phyloP scores from a whole-genome alignment of 2,329 filamentous ascomycete species.

The Penicillium nordicum region DNA sequence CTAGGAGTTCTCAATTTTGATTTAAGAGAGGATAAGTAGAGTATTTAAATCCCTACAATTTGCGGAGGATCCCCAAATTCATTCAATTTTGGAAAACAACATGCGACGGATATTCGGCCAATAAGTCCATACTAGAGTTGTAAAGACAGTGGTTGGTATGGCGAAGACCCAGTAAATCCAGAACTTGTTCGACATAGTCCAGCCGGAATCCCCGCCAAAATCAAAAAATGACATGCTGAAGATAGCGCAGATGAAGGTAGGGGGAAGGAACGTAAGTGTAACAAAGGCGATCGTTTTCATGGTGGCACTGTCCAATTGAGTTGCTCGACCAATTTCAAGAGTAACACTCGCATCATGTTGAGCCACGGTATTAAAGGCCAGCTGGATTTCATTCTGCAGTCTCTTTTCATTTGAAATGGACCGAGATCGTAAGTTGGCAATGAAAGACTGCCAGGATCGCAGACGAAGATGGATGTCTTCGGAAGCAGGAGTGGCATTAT shows the following conservation, averaged over 20 bases:
- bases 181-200: conserved; percentile 23
- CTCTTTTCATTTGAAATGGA: conserved; percentile 30
- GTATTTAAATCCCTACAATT: background rate
- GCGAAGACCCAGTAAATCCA: conserved; percentile 34
- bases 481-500: background rate
- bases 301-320: conserved; percentile 46
- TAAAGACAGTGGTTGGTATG: conserved; percentile 22
- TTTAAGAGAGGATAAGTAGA: background rate
- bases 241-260: conserved; percentile 48
- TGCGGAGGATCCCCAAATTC: background rate
- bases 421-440: conserved; percentile 22
- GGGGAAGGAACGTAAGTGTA: conserved; percentile 50
- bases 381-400: conserved; percentile 31
- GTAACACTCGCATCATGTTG: conserved; percentile 24
- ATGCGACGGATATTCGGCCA: conserved; percentile 10
- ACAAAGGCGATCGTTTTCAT: conserved; percentile 53
- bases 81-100: background rate
- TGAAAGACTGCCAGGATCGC: conserved; percentile 21
- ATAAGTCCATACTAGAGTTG: conserved; percentile 18
- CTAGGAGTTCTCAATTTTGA: too few relatives aligned
- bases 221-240: conserved; percentile 37
- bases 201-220: conserved; percentile 18
- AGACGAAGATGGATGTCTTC: conserved; percentile 21
- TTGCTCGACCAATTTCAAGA: conserved; percentile 28
- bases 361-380: conserved; percentile 33